Percentiles rank a stretch among this genome's conserved stretches.
phyloP scores from a whole-genome alignment of 2,329 filamentous ascomycete genomes.

The Cercospora sp. region DNA sequence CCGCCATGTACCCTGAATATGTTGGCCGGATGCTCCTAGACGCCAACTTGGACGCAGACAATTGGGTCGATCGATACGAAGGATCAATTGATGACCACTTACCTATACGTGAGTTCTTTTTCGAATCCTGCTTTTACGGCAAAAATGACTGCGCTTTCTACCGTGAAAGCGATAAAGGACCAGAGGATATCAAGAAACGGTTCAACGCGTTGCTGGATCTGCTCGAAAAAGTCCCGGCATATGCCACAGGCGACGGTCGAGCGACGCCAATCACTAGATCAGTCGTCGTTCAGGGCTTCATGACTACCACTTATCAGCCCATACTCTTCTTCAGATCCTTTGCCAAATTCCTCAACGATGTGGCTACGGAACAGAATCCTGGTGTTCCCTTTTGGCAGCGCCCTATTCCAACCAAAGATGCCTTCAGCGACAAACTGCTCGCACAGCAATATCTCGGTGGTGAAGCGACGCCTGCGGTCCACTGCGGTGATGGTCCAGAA shows the following conservation, averaged over 20 bases:
- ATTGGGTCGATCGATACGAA: constrained; percentile 26
- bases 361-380: constrained; percentile 20
- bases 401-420: constrained; percentile 21
- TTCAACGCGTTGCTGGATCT: constrained; percentile 21
- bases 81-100: constrained; percentile 24
- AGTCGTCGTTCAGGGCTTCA: constrained; percentile 24
- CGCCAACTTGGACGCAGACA: constrained; percentile 40
- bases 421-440: constrained; percentile 24
- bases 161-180: constrained; percentile 17
- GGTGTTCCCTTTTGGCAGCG: constrained; percentile 26
- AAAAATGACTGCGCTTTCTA: constrained; percentile 20
- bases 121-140: constrained; percentile 16
- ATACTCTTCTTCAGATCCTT: constrained; percentile 25
- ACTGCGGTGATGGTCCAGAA: constrained; percentile 27
- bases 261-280: constrained; percentile 22
- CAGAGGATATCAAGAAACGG: constrained; percentile 20
- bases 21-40: constrained; percentile 19
- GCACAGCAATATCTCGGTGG: constrained; percentile 24
- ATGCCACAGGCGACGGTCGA: constrained; percentile 22
- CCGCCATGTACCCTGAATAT: constrained; percentile 16
- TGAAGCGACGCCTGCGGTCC: constrained; percentile 23
- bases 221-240: constrained; percentile 20
- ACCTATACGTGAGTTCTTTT: constrained; percentile 14
- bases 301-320: constrained; percentile 26
- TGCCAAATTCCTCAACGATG: constrained; percentile 23